phyloP scores from a whole-genome alignment of 306 rosid genomes.

The Betula pendula region DNA sequence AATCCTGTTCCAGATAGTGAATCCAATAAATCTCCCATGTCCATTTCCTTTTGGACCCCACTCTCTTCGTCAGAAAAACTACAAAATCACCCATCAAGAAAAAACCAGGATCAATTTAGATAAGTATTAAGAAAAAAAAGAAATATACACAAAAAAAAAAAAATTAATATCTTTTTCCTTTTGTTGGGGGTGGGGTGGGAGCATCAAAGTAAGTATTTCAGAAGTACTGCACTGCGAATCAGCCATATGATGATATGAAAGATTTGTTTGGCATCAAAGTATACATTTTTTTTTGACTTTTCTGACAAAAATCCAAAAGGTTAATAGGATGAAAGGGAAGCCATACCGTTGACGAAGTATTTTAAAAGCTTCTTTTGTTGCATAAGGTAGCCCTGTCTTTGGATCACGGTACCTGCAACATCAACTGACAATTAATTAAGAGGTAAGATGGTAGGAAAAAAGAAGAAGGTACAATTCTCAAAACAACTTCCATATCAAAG shows the following conservation, averaged over 20 bases:
- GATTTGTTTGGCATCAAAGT: too few relatives aligned
- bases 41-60: conserved; percentile 55
- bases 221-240: too few relatives aligned
- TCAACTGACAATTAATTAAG: conserved; percentile 25
- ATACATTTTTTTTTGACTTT: neutral
- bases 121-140: conserved; percentile 11
- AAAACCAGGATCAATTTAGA: conserved; percentile 4
- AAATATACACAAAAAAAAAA: too few relatives aligned
- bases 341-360: conserved; percentile 72
- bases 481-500: neutral
- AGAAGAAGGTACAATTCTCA: conserved; percentile 15
- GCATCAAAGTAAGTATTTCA: too few relatives aligned
- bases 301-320: neutral
- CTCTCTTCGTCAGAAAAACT: conserved; percentile 53
- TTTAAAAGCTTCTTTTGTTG: conserved; percentile 89
- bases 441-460: neutral
- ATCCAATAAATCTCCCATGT: conserved; percentile 69
- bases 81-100: conserved; percentile 30
- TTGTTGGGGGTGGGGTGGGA: too few relatives aligned
- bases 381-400: conserved; percentile 82
- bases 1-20: conserved; percentile 76
- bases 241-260: too few relatives aligned
- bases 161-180: too few relatives aligned
- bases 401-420: conserved; percentile 88
- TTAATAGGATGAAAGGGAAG: conserved; percentile 27